Base-by-base conservation (phyloP, 2,329 filamentous ascomycete genomes). In the Metarhizium rileyi region DNA sequence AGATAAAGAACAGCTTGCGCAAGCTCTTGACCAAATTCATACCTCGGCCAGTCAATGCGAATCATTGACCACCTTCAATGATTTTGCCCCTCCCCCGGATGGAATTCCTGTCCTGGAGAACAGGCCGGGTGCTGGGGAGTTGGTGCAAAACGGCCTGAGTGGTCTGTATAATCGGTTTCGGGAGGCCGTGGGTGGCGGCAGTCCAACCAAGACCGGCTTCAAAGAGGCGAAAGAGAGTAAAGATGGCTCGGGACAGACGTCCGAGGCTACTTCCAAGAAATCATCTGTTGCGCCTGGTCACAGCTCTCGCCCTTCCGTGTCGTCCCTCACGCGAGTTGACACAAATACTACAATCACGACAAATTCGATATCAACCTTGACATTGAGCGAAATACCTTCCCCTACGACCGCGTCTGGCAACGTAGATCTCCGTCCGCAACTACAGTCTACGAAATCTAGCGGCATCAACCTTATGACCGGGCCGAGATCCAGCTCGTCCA, bases 1-100 rank as follows among this genome's bases (percentile, higher is more conserved):
- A 52, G 86, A 90, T 64, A 86, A 81, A 62, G 86, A 89, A 54
- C 83, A 87, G 50, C 75, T 91, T 35, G 81, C 86, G 30, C 80
- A 88, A 54, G 80, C 85, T 18, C 80, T 96, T 53, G 86, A 95
- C 67, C 84, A 87, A 59, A 95, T 96, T 57, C 91, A 96, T 66
- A 89, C 76, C 46, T 83, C 87, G 5, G 90, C 90, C n/a, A 94
- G 87, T 61, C 86, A 87, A 63, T 87, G 87, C 30, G 86, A 86
- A 54, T 80, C 83, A 30, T 75, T 97, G 44, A 97, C 91, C 2
- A 94, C 90, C 8, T 97, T 97, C 69, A 94, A 94, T 68, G 90
- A 96, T 62, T 90, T 95, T 60, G 87, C 86, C 1, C 83, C 84
- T 1, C 83, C 84, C 5, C 83, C 86, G 0, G 71, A 75, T 2